Evolutionary conservation across 331 rosid genomes (phyloP).

Genomic region (Quercus tomentella): DNA sequence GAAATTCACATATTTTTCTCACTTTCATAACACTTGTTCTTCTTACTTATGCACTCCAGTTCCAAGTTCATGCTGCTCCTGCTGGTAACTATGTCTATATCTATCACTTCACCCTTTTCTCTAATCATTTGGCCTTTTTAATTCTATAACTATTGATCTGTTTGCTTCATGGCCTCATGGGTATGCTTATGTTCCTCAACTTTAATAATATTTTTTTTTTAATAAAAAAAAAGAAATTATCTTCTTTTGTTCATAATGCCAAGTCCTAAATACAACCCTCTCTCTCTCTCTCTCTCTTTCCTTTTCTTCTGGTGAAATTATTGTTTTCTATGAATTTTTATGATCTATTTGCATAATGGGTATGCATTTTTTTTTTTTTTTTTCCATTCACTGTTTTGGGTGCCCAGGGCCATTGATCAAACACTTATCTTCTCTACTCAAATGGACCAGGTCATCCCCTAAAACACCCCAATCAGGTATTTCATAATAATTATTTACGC

Average conservation of each 20-base stretch:
- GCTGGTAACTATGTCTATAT: constrained; percentile 44
- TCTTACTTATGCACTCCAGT: constrained; percentile 36
- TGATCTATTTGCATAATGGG: background rate
- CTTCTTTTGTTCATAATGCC: background rate
- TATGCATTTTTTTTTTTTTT: background rate
- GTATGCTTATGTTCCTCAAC: constrained; percentile 19
- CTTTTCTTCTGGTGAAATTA: background rate
- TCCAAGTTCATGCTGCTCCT: constrained; percentile 76
- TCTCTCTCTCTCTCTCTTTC: background rate
- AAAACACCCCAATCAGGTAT: constrained; percentile 72
- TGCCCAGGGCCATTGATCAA: constrained; percentile 77
- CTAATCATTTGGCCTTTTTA: background rate
- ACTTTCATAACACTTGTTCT: constrained; percentile 29
- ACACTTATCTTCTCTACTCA: constrained; percentile 69
- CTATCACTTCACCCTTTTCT: constrained; percentile 4
- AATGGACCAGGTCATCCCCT: constrained; percentile 81
- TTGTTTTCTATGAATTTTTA: background rate
- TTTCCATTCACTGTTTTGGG: background rate
- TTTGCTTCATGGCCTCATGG: constrained; percentile 28
- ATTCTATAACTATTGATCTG: background rate
- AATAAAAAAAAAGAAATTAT: background rate
- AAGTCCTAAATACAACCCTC: background rate
- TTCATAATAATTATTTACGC: background rate
- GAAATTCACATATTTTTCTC: constrained; percentile 33
- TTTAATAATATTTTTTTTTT: background rate